phyloP scores from a whole-genome alignment of 2,329 filamentous ascomycete species.

The Paracamarosporium sp. region DNA sequence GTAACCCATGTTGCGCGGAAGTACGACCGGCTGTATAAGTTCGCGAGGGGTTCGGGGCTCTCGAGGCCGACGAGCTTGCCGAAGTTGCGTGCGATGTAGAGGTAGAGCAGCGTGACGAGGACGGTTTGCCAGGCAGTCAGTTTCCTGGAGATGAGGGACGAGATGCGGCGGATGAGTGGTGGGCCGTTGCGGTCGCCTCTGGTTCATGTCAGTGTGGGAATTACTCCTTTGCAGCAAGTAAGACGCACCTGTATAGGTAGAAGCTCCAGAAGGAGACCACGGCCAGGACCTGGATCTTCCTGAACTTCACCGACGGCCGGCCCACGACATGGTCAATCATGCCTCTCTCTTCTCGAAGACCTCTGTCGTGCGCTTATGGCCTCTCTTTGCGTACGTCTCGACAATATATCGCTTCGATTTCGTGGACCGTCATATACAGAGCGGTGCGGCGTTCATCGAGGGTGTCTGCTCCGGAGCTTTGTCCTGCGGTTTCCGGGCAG shows the following conservation, averaged over 20 bases:
- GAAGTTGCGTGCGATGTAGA: conserved; percentile 92
- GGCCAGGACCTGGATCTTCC: conserved; percentile 89
- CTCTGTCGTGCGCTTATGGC: neutral
- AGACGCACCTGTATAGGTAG: conserved; percentile 75
- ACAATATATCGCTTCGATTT: neutral
- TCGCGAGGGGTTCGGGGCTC: conserved; percentile 89
- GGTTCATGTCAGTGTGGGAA: conserved; percentile 17
- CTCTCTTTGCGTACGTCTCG: neutral
- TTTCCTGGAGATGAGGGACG: conserved; percentile 70
- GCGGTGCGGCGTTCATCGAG: neutral
- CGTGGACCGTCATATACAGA: neutral
- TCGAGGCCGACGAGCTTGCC: conserved; percentile 90
- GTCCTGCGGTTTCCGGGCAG: no score
- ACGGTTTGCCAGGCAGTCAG: conserved; percentile 91
- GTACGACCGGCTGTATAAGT: conserved; percentile 90
- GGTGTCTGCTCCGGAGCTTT: neutral
- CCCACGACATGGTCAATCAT: conserved; percentile 84
- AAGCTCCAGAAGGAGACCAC: conserved; percentile 91
- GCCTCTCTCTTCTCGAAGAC: neutral
- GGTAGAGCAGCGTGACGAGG: conserved; percentile 84
- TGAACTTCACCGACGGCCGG: conserved; percentile 86
- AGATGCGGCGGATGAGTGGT: conserved; percentile 74
- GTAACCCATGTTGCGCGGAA: conserved; percentile 97
- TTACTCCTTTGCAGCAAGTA: neutral
- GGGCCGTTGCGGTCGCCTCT: conserved; percentile 90